Percentiles rank a stretch among this genome's conserved stretches.
Evolutionary conservation across 805 yeast species (phyloP).

Genomic region (Kazachstania kunashirensis): DNA sequence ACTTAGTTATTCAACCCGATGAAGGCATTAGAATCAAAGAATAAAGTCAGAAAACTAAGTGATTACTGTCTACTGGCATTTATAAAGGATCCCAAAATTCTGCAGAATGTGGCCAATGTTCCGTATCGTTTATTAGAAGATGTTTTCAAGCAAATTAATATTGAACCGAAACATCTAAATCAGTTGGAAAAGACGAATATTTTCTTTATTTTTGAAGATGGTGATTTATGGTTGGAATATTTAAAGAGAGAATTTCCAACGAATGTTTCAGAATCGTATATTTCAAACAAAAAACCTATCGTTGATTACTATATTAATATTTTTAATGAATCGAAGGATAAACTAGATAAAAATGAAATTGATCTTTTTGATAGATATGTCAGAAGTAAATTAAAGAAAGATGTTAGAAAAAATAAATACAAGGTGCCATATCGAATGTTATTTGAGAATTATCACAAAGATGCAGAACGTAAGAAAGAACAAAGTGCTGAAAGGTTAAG

Average conservation of each 20-base stretch:
- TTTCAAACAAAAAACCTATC: constrained; percentile 20
- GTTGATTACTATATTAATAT: constrained; percentile 11
- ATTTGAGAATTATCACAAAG: constrained; percentile 28
- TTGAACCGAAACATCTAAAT: constrained; percentile 26
- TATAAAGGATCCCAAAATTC: constrained; percentile 16
- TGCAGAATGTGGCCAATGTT: constrained; percentile 26
- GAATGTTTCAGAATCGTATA: constrained; percentile 26
- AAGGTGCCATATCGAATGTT: constrained; percentile 31
- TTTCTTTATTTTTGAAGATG: constrained; percentile 31
- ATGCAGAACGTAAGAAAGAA: constrained; percentile 27
- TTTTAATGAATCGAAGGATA: background rate
- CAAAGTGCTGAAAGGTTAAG: constrained; percentile 30
- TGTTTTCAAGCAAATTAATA: constrained; percentile 24
- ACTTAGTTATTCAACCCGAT: too few relatives aligned
- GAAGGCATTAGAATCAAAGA: too few relatives aligned
- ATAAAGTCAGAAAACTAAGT: constrained; percentile 11
- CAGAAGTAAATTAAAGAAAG: constrained; percentile 12
- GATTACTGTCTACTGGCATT: constrained; percentile 19
- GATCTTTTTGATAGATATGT: constrained; percentile 13
- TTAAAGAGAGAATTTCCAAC: constrained; percentile 30
- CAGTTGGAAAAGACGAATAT: constrained; percentile 28
- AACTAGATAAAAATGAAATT: constrained; percentile 4
- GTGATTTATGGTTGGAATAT: constrained; percentile 29
- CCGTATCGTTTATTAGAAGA: constrained; percentile 28
- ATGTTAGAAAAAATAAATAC: constrained; percentile 20